phyloP scores from a whole-genome alignment of 2,329 filamentous ascomycete genomes.

The Coniochaeta ligniaria region DNA sequence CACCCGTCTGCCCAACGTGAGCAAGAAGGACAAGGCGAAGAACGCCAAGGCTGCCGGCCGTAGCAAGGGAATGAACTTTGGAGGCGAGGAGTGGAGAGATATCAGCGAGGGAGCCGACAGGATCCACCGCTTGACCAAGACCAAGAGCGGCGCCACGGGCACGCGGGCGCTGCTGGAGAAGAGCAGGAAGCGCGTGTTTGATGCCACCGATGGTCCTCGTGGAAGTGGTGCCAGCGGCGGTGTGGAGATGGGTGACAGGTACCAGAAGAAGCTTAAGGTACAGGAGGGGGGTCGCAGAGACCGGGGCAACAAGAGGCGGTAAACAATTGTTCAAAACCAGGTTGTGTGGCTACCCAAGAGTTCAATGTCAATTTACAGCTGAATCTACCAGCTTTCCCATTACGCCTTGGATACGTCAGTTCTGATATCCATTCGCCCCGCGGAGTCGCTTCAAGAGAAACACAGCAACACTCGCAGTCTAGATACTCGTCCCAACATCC shows the following conservation, averaged over 20 bases:
- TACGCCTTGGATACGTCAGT: background rate
- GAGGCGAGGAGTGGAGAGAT: conserved; percentile 88
- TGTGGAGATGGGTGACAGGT: conserved; percentile 64
- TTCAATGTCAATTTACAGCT: background rate
- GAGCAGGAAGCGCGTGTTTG: conserved; percentile 73
- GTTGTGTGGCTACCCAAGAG: background rate
- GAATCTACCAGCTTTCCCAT: background rate
- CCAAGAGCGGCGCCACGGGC: conserved; percentile 50
- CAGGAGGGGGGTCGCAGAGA: conserved; percentile 38
- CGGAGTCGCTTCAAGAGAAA: no score
- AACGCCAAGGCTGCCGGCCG: conserved; percentile 44
- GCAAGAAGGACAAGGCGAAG: conserved; percentile 78
- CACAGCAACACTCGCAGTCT: conserved; percentile 2
- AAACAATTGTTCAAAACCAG: background rate
- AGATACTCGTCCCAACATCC: conserved; percentile 25
- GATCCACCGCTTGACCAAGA: conserved; percentile 74
- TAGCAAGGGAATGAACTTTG: conserved; percentile 58
- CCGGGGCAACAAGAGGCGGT: conserved; percentile 32
- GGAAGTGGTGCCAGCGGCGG: conserved; percentile 44
- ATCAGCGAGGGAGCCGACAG: conserved; percentile 80
- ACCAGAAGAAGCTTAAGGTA: conserved; percentile 61
- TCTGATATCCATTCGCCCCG: no score
- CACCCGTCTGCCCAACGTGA: conserved; percentile 73
- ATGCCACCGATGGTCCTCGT: conserved; percentile 61
- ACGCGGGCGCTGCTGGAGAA: conserved; percentile 65